Base-by-base conservation (phyloP, 306 rosid genomes). In the Fragaria ananassa region DNA sequence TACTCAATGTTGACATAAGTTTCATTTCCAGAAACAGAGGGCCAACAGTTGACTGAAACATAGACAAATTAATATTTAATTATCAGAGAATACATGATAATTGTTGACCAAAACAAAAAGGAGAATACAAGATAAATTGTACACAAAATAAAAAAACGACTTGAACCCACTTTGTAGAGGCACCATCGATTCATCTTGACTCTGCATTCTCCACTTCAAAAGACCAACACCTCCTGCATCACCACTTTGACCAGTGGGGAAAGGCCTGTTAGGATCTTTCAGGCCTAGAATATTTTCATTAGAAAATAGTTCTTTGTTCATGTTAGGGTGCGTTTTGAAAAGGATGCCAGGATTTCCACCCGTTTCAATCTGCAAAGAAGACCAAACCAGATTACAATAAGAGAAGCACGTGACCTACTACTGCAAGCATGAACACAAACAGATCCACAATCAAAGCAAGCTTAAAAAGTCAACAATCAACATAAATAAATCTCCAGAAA, bases 261-360 rank as follows among this genome's bases (percentile, higher is more conserved):
- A 95, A 75, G 98, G 97, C 82, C 97, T 86, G 68, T 86, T 88
- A 31, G 94, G 93, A 80, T 90, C 96, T 84, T 87, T 92, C 58
- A 91, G 87, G 84, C 90, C 97, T 63, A 84, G 79, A 77, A 84
- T 83, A 73, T 82, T 82, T 75, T 89, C 97, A 68, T 83, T 89
- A 72, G 98, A 85, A 80, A 96, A 96, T 74, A 96, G 79, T 70
- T 96, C 99, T 85, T 96, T 96, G 80, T 91, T 96, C 92, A 96
- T 91, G 82, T 90, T 96, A 74, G 99, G 99, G 79, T 95, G 99
- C 72, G 99, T 91, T 91, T 95, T 95, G 92, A 92, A 95, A 82
- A 87, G 86, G 84, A 90, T 74, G 76, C 93, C 87, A 15, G 93
- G 93, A 85, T 89, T 90, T 15, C 87, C 96, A 72, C 96, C 93